Percentiles rank a stretch among this genome's conserved stretches.
Conservation (phyloP, 1,284 basidiomycete species). For the Cystobasidium sp. region DNA sequence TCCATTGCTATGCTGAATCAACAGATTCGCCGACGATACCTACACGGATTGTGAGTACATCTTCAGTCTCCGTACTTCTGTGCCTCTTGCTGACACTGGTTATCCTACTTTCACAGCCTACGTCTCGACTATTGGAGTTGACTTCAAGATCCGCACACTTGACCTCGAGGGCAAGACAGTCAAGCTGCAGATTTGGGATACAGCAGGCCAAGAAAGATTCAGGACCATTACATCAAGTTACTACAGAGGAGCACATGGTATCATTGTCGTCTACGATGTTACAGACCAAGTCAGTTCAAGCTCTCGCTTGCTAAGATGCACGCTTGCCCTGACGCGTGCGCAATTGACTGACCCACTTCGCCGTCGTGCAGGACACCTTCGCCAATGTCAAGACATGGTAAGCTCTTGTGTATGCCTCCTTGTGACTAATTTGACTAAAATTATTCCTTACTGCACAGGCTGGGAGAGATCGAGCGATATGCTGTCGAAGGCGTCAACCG, state of each 20-base stretch:
- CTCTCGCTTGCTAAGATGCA: neutral
- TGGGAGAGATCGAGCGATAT: conserved; percentile 98
- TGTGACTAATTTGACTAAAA: neutral
- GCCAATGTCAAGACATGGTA: conserved; percentile 95
- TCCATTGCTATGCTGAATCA: neutral
- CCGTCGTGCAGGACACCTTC: conserved; percentile 74
- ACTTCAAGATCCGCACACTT: conserved; percentile 99
- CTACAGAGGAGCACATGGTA: conserved; percentile 95
- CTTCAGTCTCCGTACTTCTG: neutral
- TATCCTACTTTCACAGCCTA: conserved; percentile 50
- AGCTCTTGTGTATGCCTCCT: neutral
- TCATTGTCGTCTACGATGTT: conserved; percentile 99
- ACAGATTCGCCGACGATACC: conserved; percentile 59
- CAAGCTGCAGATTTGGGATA: conserved; percentile 99
- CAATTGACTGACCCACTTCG: conserved; percentile 2
- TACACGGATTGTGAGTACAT: conserved; percentile 57
- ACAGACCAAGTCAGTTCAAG: conserved; percentile 66
- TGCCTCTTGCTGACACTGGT: neutral
- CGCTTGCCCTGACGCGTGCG: conserved; percentile 1
- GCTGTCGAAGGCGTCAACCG: conserved; percentile 99
- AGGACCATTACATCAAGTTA: conserved; percentile 94
- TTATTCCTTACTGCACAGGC: conserved; percentile 57
- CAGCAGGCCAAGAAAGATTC: conserved; percentile 97
- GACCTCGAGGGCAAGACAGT: conserved; percentile 98
- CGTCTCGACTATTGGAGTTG: conserved; percentile 65